Evolutionary conservation across 2,329 filamentous ascomycete species (phyloP).

Genomic region (Exophiala viscosa): DNA sequence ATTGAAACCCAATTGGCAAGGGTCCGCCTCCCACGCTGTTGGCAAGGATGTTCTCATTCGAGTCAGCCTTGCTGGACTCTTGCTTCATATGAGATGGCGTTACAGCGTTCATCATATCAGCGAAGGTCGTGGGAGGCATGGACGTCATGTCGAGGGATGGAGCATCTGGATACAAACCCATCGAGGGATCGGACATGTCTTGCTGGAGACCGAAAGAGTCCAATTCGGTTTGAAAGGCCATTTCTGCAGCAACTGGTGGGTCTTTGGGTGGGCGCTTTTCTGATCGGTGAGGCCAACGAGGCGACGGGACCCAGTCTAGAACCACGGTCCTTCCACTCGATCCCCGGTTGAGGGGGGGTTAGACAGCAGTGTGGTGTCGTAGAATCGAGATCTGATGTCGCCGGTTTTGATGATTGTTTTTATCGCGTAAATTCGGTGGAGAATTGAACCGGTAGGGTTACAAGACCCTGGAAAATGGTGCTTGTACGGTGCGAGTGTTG

Average conservation of each 20-base stretch:
- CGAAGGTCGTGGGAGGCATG: slow-evolving; percentile 12
- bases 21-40: slow-evolving; percentile 52
- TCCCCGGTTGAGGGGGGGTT: not conserved
- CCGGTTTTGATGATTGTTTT: not conserved
- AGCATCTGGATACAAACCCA: slow-evolving; percentile 47
- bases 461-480: no score
- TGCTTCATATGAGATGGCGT: slow-evolving; percentile 16
- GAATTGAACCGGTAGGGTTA: no score
- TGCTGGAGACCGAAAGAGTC: slow-evolving; percentile 21
- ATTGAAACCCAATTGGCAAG: slow-evolving; percentile 53
- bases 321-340: not conserved
- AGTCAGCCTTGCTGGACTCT: slow-evolving; percentile 14
- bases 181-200: slow-evolving; percentile 26
- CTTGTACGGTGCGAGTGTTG: no score
- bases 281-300: not conserved
- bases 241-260: slow-evolving; percentile 10
- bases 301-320: not conserved
- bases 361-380: not conserved
- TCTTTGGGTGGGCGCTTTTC: not conserved
- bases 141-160: slow-evolving; percentile 40
- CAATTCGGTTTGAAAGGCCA: slow-evolving; percentile 21
- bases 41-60: slow-evolving; percentile 29
- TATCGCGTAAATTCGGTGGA: no score
- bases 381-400: slow-evolving; percentile 1
- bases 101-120: slow-evolving; percentile 8